Percentiles rank a stretch among this genome's conserved stretches.
phyloP scores from a whole-genome alignment of 2,329 filamentous ascomycete species.

The Fusarium solani-melongenae region DNA sequence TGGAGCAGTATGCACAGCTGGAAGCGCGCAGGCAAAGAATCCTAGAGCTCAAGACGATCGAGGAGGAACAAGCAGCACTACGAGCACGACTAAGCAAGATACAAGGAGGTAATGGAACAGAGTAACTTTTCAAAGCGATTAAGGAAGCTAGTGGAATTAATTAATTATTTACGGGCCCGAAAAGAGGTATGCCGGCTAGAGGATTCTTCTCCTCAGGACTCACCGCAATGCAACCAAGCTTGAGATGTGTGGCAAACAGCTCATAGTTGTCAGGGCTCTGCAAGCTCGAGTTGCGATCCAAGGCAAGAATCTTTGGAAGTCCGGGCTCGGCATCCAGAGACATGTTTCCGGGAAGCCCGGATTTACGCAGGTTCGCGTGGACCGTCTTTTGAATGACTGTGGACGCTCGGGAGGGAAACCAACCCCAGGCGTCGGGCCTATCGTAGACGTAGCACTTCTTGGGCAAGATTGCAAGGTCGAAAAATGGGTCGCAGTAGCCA shows the following conservation, averaged over 20 bases:
- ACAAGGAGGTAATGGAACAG: not conserved
- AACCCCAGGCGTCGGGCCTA: not conserved
- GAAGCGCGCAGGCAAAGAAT: not conserved
- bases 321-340: not conserved
- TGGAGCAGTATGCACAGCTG: not conserved
- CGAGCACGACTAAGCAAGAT: not conserved
- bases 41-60: not conserved
- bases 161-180: not conserved
- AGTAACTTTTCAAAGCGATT: not conserved
- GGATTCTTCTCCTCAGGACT: not conserved
- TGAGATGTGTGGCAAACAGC: not conserved
- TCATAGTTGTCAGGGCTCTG: constrained; percentile 4
- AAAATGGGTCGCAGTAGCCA: not conserved
- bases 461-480: not conserved
- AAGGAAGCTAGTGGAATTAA: not conserved
- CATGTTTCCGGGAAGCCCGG: not conserved
- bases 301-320: not conserved
- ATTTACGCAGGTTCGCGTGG: not conserved
- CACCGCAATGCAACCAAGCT: not conserved
- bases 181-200: not conserved
- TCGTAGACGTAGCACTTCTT: not conserved
- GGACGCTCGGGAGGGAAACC: not conserved
- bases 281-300: not conserved
- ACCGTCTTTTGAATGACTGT: not conserved
- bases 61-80: not conserved